Base-by-base conservation (phyloP, 768 basidiomycete genomes). In the Collybiopsis confluens region DNA sequence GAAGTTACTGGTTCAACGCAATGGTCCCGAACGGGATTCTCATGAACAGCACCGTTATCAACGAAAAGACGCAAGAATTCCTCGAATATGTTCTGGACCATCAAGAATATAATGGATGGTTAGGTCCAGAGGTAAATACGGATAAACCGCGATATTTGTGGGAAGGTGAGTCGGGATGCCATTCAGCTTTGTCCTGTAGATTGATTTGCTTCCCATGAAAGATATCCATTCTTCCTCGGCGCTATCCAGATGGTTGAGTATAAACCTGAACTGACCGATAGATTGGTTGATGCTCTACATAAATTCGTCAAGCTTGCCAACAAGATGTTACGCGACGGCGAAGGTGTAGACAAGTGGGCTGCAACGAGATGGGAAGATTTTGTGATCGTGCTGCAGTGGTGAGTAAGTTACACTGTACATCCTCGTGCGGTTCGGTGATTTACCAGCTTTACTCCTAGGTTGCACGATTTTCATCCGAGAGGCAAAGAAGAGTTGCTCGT, bases 1-100 rank as follows among this genome's bases (percentile, higher is more conserved):
- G 79, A 49, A 80, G 78, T 63, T 81, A 81, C 58, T 80, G 78
- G 80, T 81, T 80, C 75, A 82, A 82, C 56, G 79, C 69, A 4
- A 76, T 81, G 77, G 75, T 80, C 0, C 77, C 79, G 0, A 77
- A 77, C 54, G 78, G 77, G 23, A 62, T 80, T 13, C 67, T 82
- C 2, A 68, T 72, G 54, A 72, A 78, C 59, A 73, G 73, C 51
- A 54, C 74, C 6, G 76, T 65, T 1, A 78, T 80, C 61, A 73
- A 76, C 46, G 65, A 68, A 5, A 77, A 76, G 59, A 77, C 78
- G 0, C 72, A 73, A 15, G 67, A 68, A 20, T 82, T 81, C 60
- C 64, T 82, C 26, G 66, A 73, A 41, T 80, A 80, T 55, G 79
- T 81, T 7, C 56, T 82, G 18, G 70, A 67, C 51, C 73, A 79